A percentile compares a stretch with the other conserved stretches of the same genome.
These are phyloP conservation scores for Colletotrichum sp. DNA, from an alignment of 2,329 filamentous ascomycete species.

Conservation along the genomic window DNA sequence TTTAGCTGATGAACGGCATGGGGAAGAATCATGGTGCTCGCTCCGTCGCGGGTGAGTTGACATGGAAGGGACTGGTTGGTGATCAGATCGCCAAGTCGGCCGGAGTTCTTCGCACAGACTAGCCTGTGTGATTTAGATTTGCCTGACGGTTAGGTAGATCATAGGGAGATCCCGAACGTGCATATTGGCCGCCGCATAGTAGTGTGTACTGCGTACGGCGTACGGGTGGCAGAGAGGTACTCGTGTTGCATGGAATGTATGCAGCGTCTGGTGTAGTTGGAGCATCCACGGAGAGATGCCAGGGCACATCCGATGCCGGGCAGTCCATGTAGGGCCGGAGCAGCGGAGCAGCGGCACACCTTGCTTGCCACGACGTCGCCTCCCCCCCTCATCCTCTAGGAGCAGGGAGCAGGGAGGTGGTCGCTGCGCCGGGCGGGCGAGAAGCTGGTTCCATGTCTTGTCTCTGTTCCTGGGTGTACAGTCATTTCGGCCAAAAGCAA, in stretches of 20 bases:
- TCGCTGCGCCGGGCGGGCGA: not conserved
- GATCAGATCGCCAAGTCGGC: slow-evolving; percentile 24
- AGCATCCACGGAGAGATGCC: not conserved
- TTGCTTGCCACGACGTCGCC: slow-evolving; percentile 2
- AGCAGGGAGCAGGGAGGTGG: not conserved
- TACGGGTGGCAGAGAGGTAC: not conserved
- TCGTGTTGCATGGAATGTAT: not conserved
- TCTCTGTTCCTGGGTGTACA: not conserved
- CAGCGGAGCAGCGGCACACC: slow-evolving; percentile 18
- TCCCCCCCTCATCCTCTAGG: not conserved
- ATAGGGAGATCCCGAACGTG: slow-evolving; percentile 21
- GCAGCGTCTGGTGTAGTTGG: not conserved
- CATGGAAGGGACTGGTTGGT: slow-evolving; percentile 20
- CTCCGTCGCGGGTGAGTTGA: slow-evolving; percentile 15
- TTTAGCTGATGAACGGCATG: slow-evolving; percentile 16
- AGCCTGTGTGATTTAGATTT: slow-evolving; percentile 22
- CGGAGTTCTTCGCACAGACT: slow-evolving; percentile 22
- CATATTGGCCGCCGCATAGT: not conserved
- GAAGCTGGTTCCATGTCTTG: not conserved
- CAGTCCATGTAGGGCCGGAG: slow-evolving; percentile 11
- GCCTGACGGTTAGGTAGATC: slow-evolving; percentile 20
- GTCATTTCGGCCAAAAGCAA: slow-evolving; percentile 1
- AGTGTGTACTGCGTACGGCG: not conserved
- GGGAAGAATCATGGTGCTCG: slow-evolving; percentile 7
- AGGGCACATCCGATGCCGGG: slow-evolving; percentile 19